phyloP scores from a whole-genome alignment of 306 rosid genomes.

The Cyamopsis tetragonoloba region DNA sequence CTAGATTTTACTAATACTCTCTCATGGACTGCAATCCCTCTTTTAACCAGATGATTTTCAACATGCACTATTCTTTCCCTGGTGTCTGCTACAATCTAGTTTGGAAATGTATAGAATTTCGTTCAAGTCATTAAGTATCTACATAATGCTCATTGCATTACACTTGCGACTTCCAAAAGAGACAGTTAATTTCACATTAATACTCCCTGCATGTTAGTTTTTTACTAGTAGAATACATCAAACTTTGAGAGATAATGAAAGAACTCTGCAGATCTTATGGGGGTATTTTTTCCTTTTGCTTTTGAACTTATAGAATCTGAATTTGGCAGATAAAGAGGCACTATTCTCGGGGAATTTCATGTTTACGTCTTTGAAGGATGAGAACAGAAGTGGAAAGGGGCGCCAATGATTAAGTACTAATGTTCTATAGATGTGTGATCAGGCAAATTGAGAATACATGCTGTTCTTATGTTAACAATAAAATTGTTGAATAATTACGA shows the following conservation, averaged over 20 bases:
- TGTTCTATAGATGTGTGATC: background rate
- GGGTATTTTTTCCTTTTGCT: background rate
- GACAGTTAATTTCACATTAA: background rate
- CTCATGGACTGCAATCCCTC: background rate
- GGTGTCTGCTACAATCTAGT: background rate
- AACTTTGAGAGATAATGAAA: background rate
- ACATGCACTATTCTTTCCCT: background rate
- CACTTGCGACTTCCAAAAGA: slow-evolving; percentile 1
- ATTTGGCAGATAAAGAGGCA: slow-evolving; percentile 80
- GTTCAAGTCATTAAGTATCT: background rate
- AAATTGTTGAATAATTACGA: slow-evolving; percentile 12
- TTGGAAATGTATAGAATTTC: background rate
- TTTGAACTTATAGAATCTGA: slow-evolving; percentile 32
- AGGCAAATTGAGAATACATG: background rate
- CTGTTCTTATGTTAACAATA: background rate
- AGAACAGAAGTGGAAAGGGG: slow-evolving; percentile 26
- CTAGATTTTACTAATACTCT: background rate
- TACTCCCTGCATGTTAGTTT: background rate
- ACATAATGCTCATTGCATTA: slow-evolving; percentile 14
- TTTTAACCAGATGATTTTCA: background rate
- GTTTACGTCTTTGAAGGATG: slow-evolving; percentile 61
- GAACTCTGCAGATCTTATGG: slow-evolving; percentile 14
- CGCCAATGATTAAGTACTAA: slow-evolving; percentile 28
- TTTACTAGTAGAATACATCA: slow-evolving; percentile 3
- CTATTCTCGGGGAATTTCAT: slow-evolving; percentile 72